Conservation (phyloP, 78 protist genomes). For the Speleostelium caveatum region DNA sequence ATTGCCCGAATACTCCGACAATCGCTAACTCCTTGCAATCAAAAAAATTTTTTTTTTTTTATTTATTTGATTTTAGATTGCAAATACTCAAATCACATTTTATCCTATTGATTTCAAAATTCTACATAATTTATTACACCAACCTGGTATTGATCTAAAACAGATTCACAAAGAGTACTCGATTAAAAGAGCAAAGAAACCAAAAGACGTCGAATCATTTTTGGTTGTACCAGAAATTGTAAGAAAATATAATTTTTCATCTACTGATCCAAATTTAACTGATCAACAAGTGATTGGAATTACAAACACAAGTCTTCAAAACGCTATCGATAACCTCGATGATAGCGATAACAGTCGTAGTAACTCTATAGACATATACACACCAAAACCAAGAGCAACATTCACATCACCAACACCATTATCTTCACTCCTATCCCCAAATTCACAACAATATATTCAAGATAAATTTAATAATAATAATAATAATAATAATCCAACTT, state of each 20-base stretch:
- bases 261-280: background rate
- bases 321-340: background rate
- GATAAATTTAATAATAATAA: background rate
- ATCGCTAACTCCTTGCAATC: background rate
- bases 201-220: background rate
- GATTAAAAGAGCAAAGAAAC: background rate
- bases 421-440: background rate
- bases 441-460: background rate
- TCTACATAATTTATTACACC: conserved; percentile 20
- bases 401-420: background rate
- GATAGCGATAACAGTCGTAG: background rate
- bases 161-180: conserved; percentile 17
- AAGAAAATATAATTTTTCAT: too few relatives aligned
- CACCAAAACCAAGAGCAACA: background rate
- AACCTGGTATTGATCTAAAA: conserved; percentile 22
- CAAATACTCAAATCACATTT: background rate
- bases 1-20: background rate
- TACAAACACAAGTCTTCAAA: background rate
- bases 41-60: too few relatives aligned
- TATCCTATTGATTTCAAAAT: conserved; percentile 8
- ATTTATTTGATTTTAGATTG: background rate
- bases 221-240: background rate
- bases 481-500: background rate
- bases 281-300: background rate
- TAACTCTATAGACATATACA: background rate